Base-by-base conservation (phyloP, 257 asterid species). In the Striga asiatica region DNA sequence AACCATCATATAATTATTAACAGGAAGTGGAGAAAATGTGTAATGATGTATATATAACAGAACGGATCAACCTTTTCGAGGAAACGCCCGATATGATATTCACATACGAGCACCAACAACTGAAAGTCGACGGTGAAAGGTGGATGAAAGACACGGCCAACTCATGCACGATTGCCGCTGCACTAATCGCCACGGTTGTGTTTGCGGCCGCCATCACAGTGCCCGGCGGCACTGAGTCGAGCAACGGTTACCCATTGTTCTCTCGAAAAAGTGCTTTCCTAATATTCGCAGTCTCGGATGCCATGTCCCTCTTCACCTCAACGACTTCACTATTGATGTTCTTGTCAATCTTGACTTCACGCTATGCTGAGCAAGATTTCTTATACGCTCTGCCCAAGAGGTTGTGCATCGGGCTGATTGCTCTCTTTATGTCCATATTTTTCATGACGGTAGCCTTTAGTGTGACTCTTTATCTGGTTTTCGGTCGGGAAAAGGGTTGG, bases 11-110 rank as follows among this genome's bases (percentile, higher is more conserved):
- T 37, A 4, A 5, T 6, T 24, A 10, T 12, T 29, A 2, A 37
- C 54, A 71, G 76, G 72, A 53, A 41, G 62, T 71, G 2, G 65
- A 71, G 28, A 66, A 61, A 27, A n/a, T n/a, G n/a, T 28, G 10
- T 37, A 13, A 10, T 37, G 16, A 37, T 37, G 16, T 17, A 1
- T 37, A 37, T 32, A 6, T 3, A 41, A 1, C 14, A 29, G 27
- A 35, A 61, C 31, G 38, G 20, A 51, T 41, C 4, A 66, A 71
- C 58, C 0, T 0, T 3, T 35, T 12, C 0, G 72, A 29, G 1
- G 25, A 71, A 27, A 71, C 72, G 3, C 65, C 76, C 1, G 5
- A 47, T 3, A 53, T 52, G 12, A 22, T 65, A 28, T 65, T 70
- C 52, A 5, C 39, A 5, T 7, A 6, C 4, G 60, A 54, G 18